Conservation (phyloP, 805 yeast species). For the Candida nonsorbophila region DNA sequence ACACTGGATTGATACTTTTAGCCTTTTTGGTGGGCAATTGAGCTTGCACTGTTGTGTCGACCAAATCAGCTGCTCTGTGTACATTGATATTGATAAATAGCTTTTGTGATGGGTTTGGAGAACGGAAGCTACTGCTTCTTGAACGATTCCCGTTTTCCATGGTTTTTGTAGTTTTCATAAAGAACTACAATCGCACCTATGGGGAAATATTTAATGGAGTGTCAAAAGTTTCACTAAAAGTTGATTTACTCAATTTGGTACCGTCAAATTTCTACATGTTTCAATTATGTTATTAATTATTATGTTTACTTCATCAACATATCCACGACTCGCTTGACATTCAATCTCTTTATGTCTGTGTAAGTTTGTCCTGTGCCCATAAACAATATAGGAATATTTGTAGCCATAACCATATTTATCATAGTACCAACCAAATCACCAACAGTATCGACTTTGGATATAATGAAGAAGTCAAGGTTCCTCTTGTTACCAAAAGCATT, state of each 20-base stretch:
- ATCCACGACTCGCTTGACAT: conserved; percentile 89
- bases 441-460: conserved; percentile 94
- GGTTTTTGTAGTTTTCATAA: not conserved
- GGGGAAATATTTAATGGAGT: no score
- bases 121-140: not conserved
- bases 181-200: not conserved
- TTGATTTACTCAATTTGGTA: no score
- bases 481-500: conserved; percentile 85
- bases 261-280: no score
- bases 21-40: conserved; percentile 2
- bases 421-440: conserved; percentile 94
- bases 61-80: conserved; percentile 34
- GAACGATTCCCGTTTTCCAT: not conserved
- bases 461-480: conserved; percentile 80
- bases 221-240: no score
- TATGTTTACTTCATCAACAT: conserved; percentile 68
- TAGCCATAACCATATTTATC: conserved; percentile 96
- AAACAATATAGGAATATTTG: conserved; percentile 90
- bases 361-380: conserved; percentile 97
- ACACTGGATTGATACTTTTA: conserved; percentile 22
- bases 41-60: conserved; percentile 8
- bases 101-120: conserved; percentile 2
- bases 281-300: no score
- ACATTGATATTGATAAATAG: conserved; percentile 28
- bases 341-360: conserved; percentile 84